phyloP scores from a whole-genome alignment of 805 yeast genomes.

The Metschnikowia hibisci region DNA sequence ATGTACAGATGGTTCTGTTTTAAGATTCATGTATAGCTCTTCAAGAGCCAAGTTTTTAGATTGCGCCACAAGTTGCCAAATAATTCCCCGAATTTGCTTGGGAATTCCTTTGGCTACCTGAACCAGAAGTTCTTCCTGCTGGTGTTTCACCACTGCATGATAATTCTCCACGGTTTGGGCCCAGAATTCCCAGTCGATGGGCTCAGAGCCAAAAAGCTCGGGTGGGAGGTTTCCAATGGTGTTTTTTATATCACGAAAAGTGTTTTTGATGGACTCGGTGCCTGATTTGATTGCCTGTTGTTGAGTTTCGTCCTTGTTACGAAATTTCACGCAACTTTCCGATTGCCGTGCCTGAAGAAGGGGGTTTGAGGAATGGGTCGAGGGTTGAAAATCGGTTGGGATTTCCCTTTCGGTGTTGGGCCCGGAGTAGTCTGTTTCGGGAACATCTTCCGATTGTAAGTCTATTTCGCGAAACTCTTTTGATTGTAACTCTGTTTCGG shows the following conservation, averaged over 20 bases:
- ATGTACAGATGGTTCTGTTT: slow-evolving; percentile 52
- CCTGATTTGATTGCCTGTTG: slow-evolving; percentile 44
- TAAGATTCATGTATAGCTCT: slow-evolving; percentile 52
- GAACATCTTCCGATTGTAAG: not conserved
- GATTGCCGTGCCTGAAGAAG: slow-evolving; percentile 57
- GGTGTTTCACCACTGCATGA: slow-evolving; percentile 56
- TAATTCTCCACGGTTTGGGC: slow-evolving; percentile 75
- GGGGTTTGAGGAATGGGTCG: slow-evolving; percentile 6
- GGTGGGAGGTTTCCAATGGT: slow-evolving; percentile 37
- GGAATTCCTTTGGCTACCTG: slow-evolving; percentile 77
- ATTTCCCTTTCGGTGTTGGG: too few species aligned
- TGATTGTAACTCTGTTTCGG: too few species aligned
- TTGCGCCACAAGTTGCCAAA: slow-evolving; percentile 87
- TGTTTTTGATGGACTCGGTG: slow-evolving; percentile 35
- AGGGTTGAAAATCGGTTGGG: too few species aligned
- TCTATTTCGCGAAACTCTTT: too few species aligned
- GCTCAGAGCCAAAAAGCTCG: slow-evolving; percentile 14
- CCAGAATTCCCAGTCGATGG: slow-evolving; percentile 86
- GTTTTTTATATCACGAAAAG: slow-evolving; percentile 45
- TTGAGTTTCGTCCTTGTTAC: slow-evolving; percentile 46
- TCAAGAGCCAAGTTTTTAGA: slow-evolving; percentile 65
- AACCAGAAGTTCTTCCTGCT: slow-evolving; percentile 54
- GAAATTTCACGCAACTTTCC: slow-evolving; percentile 51
- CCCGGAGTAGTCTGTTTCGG: not conserved
- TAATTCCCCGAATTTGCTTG: slow-evolving; percentile 74